Base-by-base conservation (phyloP, 805 yeast species). In the Priceomyces haplophilus region DNA sequence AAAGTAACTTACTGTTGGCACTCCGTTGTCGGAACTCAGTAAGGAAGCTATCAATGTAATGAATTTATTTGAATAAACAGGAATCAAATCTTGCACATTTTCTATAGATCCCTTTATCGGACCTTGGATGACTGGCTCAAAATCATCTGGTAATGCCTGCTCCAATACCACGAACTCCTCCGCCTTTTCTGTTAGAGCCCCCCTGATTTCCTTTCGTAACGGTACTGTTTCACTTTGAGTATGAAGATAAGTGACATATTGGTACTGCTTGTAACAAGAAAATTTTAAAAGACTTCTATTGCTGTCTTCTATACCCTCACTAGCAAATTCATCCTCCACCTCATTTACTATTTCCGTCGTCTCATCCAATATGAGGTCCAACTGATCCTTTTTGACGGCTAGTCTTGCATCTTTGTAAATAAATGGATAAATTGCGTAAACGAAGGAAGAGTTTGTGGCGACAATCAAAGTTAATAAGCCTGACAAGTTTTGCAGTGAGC, bases 401-500 rank as follows among this genome's bases (percentile, higher is more conserved):
- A 62, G 40, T 11, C 34, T 45, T 0, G 56, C 48, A 12, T 25
- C 38, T 15, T 44, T 42, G 31, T 48, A 43, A 1, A 56, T 32
- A 41, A 61, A 62, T 5, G 70, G 72, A 42, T 51, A 64, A 15
- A 64, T 46, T 2, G 64, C 58, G 44, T 48, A 62, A 1, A 64
- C 38, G n/a, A 10, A 5, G 15, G 21, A 18, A 11, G 40, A 29
- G 7, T 44, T 39, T 6, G 66, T 43, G 1, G 63, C 30, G 1
- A 65, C 48, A 41, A 64, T 65, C 33, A 66, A 54, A 1, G 68
- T 59, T 37, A 66, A 50, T 3, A 58, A 45, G 2, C 69, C 67
- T 12, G 49, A 34, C 24, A 65, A 46, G 39, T 43, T 48, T 6
- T 27, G 27, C 6, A 32, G 38, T 0, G 67, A 59, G 0, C 70